Percentiles rank a stretch among this genome's conserved stretches.
Conservation (phyloP, 257 asterid genomes). For the Penstemon barbatus region DNA sequence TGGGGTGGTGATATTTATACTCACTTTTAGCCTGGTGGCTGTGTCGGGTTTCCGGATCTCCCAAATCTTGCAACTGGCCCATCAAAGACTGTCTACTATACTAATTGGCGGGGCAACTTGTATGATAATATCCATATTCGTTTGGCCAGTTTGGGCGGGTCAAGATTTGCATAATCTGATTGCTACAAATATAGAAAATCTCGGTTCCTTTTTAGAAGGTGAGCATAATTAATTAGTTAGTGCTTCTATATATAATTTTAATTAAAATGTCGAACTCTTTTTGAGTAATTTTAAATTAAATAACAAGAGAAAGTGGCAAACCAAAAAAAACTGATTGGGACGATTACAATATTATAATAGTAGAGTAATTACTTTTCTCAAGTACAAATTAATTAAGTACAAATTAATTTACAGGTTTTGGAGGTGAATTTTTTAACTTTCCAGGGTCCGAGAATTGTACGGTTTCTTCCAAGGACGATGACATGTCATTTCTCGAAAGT, state of each 20-base stretch:
- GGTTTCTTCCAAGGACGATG: constrained; percentile 23
- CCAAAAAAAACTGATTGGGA: background rate
- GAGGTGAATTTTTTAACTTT: too few species aligned
- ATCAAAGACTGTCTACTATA: constrained; percentile 62
- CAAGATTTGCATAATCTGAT: constrained; percentile 58
- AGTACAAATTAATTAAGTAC: too few species aligned
- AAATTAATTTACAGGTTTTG: too few species aligned
- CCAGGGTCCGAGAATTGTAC: constrained; percentile 28
- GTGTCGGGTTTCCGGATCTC: constrained; percentile 72
- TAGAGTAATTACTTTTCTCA: too few species aligned
- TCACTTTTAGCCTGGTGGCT: constrained; percentile 70
- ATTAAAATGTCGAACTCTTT: too few species aligned
- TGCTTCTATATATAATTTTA: too few species aligned
- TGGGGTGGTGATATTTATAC: constrained; percentile 66
- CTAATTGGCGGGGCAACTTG: constrained; percentile 66
- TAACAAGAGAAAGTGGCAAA: background rate
- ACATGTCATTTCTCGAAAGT: constrained; percentile 37
- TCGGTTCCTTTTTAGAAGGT: constrained; percentile 66
- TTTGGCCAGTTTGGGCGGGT: constrained; percentile 91
- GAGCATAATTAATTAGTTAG: background rate
- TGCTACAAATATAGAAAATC: constrained; percentile 50
- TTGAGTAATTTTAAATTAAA: too few species aligned
- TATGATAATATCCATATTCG: constrained; percentile 49
- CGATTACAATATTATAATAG: too few species aligned
- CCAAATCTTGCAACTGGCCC: constrained; percentile 53